Base-by-base conservation (phyloP, 2,329 filamentous ascomycete genomes). In the Fusarium lateritium region DNA sequence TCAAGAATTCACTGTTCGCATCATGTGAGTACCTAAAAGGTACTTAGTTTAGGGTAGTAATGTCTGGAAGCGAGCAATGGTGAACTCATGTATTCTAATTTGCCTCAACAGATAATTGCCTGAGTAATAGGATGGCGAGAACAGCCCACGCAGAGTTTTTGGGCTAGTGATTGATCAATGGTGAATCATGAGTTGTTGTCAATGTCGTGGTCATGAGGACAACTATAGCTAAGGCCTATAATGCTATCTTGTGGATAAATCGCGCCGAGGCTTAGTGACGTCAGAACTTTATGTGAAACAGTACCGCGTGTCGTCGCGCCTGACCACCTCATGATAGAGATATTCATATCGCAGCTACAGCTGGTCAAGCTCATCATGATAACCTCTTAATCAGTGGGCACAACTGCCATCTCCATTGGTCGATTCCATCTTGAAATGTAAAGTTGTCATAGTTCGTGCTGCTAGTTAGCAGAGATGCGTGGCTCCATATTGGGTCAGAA, bases 401-500 rank as follows among this genome's bases (percentile, higher is more conserved):
- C 50, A 42, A 38, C 24, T 50, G 24, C 31, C 40, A 31, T 42
- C 38, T 34, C 46, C 17, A 64, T 63, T 69, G 67, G 67, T 33
- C 31, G 55, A 58, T 21, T 47, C 44, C 44, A 38, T 44, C 56
- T 40, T 51, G 21, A 15, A 43, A 67, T 34, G 49, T 55, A 36
- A 70, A 56, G 59, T 38, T 56, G 47, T 62, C 64, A 65, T 56
- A 46, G 53, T 55, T 57, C 50, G 45, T 47, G 36, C 28, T 38
- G 52, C 54, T 70, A 38, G 44, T 67, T 69, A 36, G 38, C 47
- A 62, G 43, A 52, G 47, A 53, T 43, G 34, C 42, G 54, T 54
- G 46, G 33, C 34, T 66, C 49, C 42, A 68, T 49, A 47, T 57
- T 36, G 43, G 62, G 52, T 65, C 55, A 70, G 46, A 51, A 45